These are phyloP conservation scores for Nicotiana knightiana DNA, from an alignment of 257 asterid species.

Conservation along the genomic window DNA sequence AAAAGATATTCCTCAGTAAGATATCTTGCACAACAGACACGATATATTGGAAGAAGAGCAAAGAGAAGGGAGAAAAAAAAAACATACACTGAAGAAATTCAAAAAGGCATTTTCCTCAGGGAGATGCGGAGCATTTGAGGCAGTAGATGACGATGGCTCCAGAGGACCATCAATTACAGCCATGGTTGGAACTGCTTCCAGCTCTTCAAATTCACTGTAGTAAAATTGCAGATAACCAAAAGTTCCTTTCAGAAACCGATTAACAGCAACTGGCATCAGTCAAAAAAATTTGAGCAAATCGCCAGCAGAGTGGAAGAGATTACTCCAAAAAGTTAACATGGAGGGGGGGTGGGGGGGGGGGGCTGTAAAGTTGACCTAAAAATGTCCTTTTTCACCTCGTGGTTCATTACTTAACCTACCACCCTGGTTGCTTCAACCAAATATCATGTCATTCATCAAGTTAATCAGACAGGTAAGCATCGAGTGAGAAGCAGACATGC, in stretches of 20 bases:
- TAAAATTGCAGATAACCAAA: slow-evolving; percentile 7
- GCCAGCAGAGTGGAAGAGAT: background rate
- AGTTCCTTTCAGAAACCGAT: slow-evolving; percentile 6
- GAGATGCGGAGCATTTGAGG: slow-evolving; percentile 42
- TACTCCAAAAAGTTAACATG: background rate
- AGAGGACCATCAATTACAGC: slow-evolving; percentile 86
- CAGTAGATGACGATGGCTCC: slow-evolving; percentile 60
- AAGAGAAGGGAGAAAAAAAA: background rate
- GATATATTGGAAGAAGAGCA: background rate
- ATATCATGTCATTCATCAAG: too few species aligned
- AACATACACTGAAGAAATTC: slow-evolving; percentile 79
- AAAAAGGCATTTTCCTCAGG: slow-evolving; percentile 78
- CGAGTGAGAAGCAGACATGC: too few species aligned
- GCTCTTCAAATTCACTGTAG: slow-evolving; percentile 83
- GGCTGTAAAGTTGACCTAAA: too few species aligned
- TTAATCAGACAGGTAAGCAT: too few species aligned
- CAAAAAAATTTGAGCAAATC: background rate
- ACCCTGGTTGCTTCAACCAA: too few species aligned
- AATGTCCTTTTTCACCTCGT: too few species aligned
- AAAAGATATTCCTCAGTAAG: background rate
- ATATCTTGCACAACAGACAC: background rate
- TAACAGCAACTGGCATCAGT: background rate
- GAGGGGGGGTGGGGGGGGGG: too few species aligned
- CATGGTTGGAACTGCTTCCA: slow-evolving; percentile 86
- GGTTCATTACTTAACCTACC: too few species aligned